phyloP scores from a whole-genome alignment of 2,329 filamentous ascomycete genomes.

The Cladophialophora chaetospira region DNA sequence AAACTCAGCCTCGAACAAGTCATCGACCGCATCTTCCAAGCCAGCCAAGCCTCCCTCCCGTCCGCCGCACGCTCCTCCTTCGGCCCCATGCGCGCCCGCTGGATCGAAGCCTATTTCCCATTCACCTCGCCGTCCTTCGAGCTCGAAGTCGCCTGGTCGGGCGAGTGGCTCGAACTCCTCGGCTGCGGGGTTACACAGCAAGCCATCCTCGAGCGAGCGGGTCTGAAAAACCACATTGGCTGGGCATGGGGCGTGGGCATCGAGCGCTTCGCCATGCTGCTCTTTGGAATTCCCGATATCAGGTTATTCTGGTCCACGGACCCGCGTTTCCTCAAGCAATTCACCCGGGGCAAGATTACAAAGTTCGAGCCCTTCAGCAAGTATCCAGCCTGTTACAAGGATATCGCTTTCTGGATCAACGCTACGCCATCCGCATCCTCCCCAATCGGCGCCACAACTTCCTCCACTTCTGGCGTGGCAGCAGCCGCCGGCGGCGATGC shows the following conservation, averaged over 20 bases:
- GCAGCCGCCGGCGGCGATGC: constrained; percentile 38
- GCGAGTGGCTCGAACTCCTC: constrained; percentile 92
- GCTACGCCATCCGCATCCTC: constrained; percentile 37
- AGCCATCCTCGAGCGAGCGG: constrained; percentile 74
- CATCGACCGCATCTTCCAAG: constrained; percentile 83
- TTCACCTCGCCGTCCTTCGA: constrained; percentile 97
- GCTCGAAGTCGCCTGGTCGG: constrained; percentile 90
- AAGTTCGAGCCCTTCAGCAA: constrained; percentile 88
- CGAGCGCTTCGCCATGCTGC: constrained; percentile 94
- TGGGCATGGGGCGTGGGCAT: constrained; percentile 97
- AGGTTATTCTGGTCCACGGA: constrained; percentile 94
- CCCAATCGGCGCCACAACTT: constrained; percentile 39
- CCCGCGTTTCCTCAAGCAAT: constrained; percentile 81
- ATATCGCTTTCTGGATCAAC: constrained; percentile 89
- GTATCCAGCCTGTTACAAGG: constrained; percentile 84
- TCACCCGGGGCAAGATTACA: constrained; percentile 57
- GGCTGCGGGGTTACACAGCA: constrained; percentile 92
- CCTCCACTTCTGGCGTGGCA: constrained; percentile 36
- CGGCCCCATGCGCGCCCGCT: constrained; percentile 81
- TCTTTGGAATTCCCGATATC: constrained; percentile 95
- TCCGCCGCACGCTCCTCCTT: constrained; percentile 41
- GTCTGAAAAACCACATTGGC: constrained; percentile 72
- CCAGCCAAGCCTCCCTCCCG: constrained; percentile 62
- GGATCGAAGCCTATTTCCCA: constrained; percentile 97
- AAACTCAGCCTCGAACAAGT: constrained; percentile 88